Evolutionary conservation across 2,329 filamentous ascomycete species (phyloP).

Genomic region (Fusarium miscanthi): DNA sequence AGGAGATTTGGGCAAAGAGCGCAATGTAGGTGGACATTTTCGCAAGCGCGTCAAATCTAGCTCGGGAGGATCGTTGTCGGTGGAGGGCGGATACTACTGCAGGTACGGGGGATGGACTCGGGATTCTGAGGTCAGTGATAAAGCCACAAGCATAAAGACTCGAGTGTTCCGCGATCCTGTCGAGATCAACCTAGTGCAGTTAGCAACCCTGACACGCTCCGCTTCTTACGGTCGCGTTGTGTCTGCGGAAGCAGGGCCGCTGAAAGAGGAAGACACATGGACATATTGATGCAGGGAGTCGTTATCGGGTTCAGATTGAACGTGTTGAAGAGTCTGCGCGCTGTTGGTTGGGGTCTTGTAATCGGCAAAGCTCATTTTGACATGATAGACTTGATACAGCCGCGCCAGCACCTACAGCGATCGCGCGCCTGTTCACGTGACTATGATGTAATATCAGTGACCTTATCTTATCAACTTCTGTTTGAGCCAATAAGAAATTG

Average conservation of each 20-base stretch:
- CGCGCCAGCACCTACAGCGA: not conserved
- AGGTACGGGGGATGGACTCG: fast-evolving
- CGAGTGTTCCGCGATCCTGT: fast-evolving
- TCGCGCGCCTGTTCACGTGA: not conserved
- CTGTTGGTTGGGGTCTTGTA: fast-evolving
- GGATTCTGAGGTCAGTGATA: fast-evolving
- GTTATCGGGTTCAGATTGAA: fast-evolving
- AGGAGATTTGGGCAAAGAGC: not conserved
- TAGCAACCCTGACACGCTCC: not conserved
- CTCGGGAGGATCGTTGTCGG: not conserved
- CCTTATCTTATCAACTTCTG: fast-evolving
- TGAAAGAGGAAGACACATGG: not conserved
- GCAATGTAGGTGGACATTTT: not conserved
- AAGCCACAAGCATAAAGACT: no score
- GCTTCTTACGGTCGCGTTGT: not conserved
- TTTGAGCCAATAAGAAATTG: not conserved
- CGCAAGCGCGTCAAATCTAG: not conserved
- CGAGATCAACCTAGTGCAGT: not conserved
- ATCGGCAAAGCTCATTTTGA: no score
- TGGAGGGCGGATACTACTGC: no score
- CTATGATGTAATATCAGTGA: fast-evolving
- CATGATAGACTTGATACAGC: not conserved
- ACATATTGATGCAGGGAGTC: fast-evolving
- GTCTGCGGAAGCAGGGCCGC: not conserved
- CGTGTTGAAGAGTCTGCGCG: fast-evolving